These are phyloP conservation scores for Cercospora sp. DNA, from an alignment of 2,329 filamentous ascomycete genomes.

Conservation along the genomic window DNA sequence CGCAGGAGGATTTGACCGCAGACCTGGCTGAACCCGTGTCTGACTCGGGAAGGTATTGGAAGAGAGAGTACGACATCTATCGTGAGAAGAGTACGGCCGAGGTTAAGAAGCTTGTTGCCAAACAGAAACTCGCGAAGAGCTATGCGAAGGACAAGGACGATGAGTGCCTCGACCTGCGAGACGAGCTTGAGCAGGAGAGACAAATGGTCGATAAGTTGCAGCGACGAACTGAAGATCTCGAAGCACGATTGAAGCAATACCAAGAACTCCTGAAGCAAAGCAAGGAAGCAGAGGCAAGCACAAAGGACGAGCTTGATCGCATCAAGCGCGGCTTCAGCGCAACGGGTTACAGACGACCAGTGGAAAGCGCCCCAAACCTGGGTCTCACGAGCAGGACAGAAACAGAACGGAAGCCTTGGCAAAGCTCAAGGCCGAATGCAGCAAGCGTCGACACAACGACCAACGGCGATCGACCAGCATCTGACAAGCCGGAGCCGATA, in stretches of 20 bases:
- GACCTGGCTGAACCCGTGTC: constrained; percentile 74
- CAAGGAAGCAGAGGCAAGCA: constrained; percentile 9
- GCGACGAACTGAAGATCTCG: constrained; percentile 60
- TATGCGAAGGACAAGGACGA: constrained; percentile 76
- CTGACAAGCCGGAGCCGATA: not conserved
- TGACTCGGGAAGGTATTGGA: constrained; percentile 77
- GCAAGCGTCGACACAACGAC: not conserved
- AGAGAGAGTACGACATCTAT: constrained; percentile 72
- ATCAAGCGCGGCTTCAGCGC: constrained; percentile 18
- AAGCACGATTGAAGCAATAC: constrained; percentile 55
- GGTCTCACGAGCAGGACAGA: constrained; percentile 6
- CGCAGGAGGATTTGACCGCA: constrained; percentile 58
- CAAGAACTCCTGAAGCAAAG: constrained; percentile 33
- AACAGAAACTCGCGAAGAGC: constrained; percentile 76
- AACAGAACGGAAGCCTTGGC: constrained; percentile 2
- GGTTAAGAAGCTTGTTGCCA: constrained; percentile 74
- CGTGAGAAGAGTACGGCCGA: constrained; percentile 70
- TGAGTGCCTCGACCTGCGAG: constrained; percentile 65
- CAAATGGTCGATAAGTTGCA: constrained; percentile 66
- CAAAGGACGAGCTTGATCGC: constrained; percentile 16
- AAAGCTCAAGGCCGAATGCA: not conserved
- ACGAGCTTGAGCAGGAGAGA: constrained; percentile 67
- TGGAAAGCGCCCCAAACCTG: not conserved
- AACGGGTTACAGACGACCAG: constrained; percentile 13
- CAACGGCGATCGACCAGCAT: not conserved